Evolutionary conservation across 106 monocot genomes (phyloP).

Genomic region (Allium sativum): DNA sequence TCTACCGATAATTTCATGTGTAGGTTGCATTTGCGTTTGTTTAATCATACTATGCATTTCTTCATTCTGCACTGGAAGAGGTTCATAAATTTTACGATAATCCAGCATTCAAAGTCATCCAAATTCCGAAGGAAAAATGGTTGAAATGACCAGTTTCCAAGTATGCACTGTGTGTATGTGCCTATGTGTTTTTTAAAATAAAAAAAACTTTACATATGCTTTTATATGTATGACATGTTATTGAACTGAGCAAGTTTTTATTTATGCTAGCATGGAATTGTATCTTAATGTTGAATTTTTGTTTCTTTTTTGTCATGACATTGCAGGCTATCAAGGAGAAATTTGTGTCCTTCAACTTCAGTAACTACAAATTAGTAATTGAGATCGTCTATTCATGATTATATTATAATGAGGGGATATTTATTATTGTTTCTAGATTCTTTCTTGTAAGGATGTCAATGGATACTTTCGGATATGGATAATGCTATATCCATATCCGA

Average conservation of each 20-base stretch:
- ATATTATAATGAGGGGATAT: slow-evolving; percentile 48
- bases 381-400: slow-evolving; percentile 34
- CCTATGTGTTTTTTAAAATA: too few species aligned
- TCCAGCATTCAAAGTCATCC: slow-evolving; percentile 60
- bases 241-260: background rate
- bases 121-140: slow-evolving; percentile 45
- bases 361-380: slow-evolving; percentile 26
- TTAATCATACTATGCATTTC: slow-evolving; percentile 61
- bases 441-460: too few species aligned
- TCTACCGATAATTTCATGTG: background rate
- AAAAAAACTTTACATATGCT: background rate
- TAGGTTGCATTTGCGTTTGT: slow-evolving; percentile 72
- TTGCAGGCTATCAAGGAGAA: slow-evolving; percentile 47
- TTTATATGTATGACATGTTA: background rate
- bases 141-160: slow-evolving; percentile 42
- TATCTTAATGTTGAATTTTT: background rate
- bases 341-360: slow-evolving; percentile 37
- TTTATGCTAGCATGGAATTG: background rate
- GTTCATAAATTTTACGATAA: slow-evolving; percentile 60
- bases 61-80: slow-evolving; percentile 40
- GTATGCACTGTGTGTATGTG: slow-evolving; percentile 1
- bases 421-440: slow-evolving; percentile 45
- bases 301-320: background rate
- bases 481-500: too few species aligned
- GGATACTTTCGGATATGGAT: too few species aligned